These are phyloP conservation scores for Linum trigynum DNA, from an alignment of 345 rosid genomes.

Conservation along the genomic window DNA sequence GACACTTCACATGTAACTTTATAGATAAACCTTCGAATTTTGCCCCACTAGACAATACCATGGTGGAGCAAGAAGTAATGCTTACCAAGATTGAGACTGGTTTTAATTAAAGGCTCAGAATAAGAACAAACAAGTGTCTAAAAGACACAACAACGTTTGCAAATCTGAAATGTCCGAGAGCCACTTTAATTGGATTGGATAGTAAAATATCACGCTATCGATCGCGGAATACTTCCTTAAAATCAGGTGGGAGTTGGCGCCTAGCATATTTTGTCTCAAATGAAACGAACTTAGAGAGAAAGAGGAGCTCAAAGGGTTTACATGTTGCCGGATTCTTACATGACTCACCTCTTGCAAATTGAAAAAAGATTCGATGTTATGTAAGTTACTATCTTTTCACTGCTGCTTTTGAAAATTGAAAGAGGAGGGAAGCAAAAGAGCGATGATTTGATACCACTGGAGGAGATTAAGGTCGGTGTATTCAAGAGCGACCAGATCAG, in stretches of 20 bases:
- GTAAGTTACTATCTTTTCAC: no score
- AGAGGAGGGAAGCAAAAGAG: no score
- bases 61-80: not conserved
- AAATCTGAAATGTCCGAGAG: constrained; percentile 59
- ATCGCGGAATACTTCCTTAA: not conserved
- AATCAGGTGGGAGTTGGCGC: not conserved
- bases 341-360: constrained; percentile 57
- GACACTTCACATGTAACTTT: constrained; percentile 45
- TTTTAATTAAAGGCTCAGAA: constrained; percentile 67
- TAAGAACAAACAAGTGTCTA: constrained; percentile 47
- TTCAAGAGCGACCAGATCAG: no score
- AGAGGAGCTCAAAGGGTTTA: not conserved
- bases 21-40: no score
- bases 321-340: constrained; percentile 60
- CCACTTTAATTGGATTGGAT: no score
- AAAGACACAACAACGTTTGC: constrained; percentile 79
- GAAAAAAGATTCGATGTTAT: not conserved
- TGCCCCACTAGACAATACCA: no score
- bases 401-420: no score
- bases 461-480: no score
- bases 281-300: constrained; percentile 39
- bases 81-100: constrained; percentile 81
- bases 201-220: not conserved
- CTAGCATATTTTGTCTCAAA: no score
- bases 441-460: no score